Evolutionary conservation across 2,329 filamentous ascomycete genomes (phyloP), one percentile per base, ranked within the genome.

Genomic region (Onygenales sp.): DNA sequence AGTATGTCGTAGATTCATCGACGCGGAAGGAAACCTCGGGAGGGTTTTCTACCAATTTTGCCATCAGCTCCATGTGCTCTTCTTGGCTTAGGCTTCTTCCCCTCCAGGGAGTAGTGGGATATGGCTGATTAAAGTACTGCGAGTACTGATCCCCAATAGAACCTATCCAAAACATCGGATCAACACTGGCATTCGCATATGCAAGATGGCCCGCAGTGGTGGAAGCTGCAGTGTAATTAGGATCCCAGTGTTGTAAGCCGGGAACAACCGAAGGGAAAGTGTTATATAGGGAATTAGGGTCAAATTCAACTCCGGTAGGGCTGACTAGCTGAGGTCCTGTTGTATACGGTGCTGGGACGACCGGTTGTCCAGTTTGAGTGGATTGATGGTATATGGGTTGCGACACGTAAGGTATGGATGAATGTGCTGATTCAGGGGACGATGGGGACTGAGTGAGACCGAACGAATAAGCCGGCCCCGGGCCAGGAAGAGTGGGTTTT

Each of bases 41-140:
- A 47, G 75, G 60, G 75, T 86, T 67, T 7, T 71, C 63, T 67
- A 93, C 87, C 36, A 95, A 77, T 48, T 84, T 83, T 53, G 84
- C 82, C 86, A 94, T 89, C 39, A 95, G 74, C 72, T 95, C 87
- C 58, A 85, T 72, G 69, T 93, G 89, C 69, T 94, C 88, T 63
- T 89, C 81, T 58, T 90, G 85, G 55, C 84, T 91, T 35, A 94
- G 74, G 55, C 77, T 77, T 78, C 89, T 62, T 82, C 82, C 55
- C 77, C 79, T 64, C 80, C 79, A 67, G 58, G 72, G 62, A 63
- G 75, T 67, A 56, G 72, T 65, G 33, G 71, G 72, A 54, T 72
- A 73, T 9, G 72, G 69, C 45, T 75, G 72, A 43, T 73, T 70
- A 58, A 73, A 71, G 56, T 75, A 75, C 44, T 73, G 72, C 14